Evolutionary conservation across 495 filamentous ascomycete genomes (phyloP).

Genomic region (Penicillium fimorum): DNA sequence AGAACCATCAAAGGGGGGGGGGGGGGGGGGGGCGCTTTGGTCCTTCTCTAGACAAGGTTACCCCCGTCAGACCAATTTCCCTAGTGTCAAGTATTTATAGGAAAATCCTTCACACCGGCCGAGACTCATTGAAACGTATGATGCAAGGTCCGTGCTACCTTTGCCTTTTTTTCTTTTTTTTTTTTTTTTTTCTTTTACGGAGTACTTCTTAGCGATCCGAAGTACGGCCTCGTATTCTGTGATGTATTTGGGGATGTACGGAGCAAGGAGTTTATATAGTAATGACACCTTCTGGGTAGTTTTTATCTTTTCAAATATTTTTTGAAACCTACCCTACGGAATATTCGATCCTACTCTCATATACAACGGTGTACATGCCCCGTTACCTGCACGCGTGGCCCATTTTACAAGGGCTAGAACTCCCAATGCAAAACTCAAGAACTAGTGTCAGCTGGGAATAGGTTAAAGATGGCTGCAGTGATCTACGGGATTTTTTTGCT

Average conservation of each 20-base stretch:
- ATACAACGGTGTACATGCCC: conserved; percentile 1
- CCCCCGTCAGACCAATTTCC: not conserved
- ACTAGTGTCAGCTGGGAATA: not conserved
- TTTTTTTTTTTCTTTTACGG: not conserved
- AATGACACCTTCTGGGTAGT: not conserved
- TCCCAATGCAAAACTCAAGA: not conserved
- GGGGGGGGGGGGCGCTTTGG: not conserved
- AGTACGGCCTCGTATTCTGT: not conserved
- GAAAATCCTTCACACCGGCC: not conserved
- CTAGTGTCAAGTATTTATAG: not conserved
- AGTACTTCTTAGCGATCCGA: no score
- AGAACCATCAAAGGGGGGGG: not conserved
- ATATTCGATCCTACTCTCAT: conserved; percentile 8
- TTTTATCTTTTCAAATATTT: not conserved
- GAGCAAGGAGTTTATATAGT: not conserved
- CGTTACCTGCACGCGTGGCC: conserved; percentile 1
- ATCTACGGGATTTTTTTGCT: conserved; percentile 14
- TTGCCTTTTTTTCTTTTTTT: not conserved
- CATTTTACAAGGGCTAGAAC: conserved; percentile 22
- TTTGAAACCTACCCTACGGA: no score
- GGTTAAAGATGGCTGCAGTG: conserved; percentile 16
- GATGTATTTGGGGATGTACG: not conserved
- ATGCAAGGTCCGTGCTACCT: conserved; percentile 13
- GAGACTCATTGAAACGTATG: not conserved
- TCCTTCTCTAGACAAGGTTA: conserved; percentile 1